Evolutionary conservation across 495 filamentous ascomycete genomes (phyloP), one percentile per base, ranked within the genome.

Genomic region (Xanthoparmelia taractica): DNA sequence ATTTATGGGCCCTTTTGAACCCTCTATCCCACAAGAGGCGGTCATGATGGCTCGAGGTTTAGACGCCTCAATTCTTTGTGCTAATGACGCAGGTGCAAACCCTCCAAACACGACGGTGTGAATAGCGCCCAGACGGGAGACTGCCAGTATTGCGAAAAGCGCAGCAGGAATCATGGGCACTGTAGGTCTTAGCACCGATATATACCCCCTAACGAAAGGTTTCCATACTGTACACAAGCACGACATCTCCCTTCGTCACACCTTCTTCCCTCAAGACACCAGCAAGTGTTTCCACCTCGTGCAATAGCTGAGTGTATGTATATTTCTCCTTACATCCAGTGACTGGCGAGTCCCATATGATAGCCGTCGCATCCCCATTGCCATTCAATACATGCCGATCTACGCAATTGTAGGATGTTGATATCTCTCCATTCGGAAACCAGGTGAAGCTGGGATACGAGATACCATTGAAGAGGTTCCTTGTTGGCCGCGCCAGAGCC

Each of bases 81-180:
- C 91, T 31, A 96, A 79, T 4, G 92, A 89, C 23, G 80, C 77
- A 10, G 91, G 76, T 0, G 90, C 90, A 68, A 97, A 97, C 2
- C 92, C 92, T 15, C 92, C 93, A 72, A 97, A 97, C 4, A 97
- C 92, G 11, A 93, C 91, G 6, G 89, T 85, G 67, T 97, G 92
- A 60, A 96, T 86, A 10, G 93, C 92, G 29, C 93, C 93, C 1
- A 97, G 77, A 0, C 92, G 87, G 48, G 81, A 81, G 65, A 89
- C 84, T 33, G 93, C 91, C 4, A 96, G 84, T 29, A 91, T 88
- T 27, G 89, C 92, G 57, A 95, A 87, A 23, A 96, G 71, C 11
- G 92, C 87, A 7, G 90, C 87, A 2, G 92, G 93, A 41, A 97
- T 91, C 92, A 97, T 96, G 60, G 92, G 93, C 92, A 96, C 89